Conservation (phyloP, 441 rosid genomes). For the Jatropha podagrica region DNA sequence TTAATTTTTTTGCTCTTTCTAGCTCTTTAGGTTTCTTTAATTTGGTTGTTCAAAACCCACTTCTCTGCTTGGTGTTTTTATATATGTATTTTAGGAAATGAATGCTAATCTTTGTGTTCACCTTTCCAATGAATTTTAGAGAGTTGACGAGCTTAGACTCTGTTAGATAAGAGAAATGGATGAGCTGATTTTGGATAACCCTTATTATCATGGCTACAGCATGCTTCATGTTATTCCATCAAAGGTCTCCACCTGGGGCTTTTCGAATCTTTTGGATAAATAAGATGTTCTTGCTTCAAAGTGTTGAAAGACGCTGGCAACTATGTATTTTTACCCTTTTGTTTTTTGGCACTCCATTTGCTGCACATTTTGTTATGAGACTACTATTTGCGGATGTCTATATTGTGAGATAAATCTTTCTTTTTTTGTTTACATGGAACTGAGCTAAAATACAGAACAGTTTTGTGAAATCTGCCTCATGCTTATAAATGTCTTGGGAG, state of each 20-base stretch:
- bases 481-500: not conserved
- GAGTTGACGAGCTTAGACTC: not conserved
- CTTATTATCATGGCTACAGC: not conserved
- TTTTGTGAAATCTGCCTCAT: not conserved
- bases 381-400: not conserved
- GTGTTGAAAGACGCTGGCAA: not conserved
- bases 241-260: not conserved
- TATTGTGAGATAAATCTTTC: not conserved
- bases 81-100: not conserved
- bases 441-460: not conserved
- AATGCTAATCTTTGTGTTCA: not conserved
- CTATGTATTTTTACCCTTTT: not conserved
- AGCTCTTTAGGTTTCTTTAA: not conserved
- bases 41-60: not conserved
- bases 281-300: not conserved
- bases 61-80: not conserved
- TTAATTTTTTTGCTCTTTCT: not conserved
- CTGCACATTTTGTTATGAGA: not conserved
- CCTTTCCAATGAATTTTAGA: not conserved
- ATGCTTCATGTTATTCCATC: not conserved
- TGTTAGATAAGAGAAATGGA: not conserved
- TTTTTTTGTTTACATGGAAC: not conserved
- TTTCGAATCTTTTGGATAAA: not conserved
- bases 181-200: not conserved
- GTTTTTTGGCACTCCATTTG: not conserved